Base-by-base conservation (phyloP, 306 rosid genomes). In the Cyamopsis tetragonoloba region DNA sequence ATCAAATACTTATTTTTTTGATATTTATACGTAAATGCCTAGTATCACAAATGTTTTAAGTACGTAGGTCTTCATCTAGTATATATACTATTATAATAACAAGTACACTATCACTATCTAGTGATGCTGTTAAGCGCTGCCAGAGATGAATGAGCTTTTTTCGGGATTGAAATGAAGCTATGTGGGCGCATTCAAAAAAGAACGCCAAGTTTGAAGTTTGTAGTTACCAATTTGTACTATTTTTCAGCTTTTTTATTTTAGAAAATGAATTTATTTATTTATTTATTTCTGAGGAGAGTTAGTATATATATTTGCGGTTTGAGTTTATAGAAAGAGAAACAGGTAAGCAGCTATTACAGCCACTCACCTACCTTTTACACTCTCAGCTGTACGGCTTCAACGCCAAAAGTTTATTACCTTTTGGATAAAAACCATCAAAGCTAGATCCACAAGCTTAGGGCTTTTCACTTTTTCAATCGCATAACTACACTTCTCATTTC, bases 321-420 rank as follows among this genome's bases (percentile, higher is more conserved):
- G 63, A 77, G 39, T 77, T 63, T 46, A 63, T 46, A 77, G 68
- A 57, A 14, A 22, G n/a, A 71, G 48, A 64, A 73, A 60, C 73
- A 71, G 72, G 57, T 77, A 65, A 70, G 71, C 49, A 32, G 77
- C 73, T 71, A 77, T 71, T 71, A 77, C 77, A 77, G 24, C 77
- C 69, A 63, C 73, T 37, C 81, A 77, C 69, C 81, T 35, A 77
- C 77, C 81, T 77, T 77, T 69, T 56, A 70, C 73, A 38, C 49
- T 56, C 59, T 27, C 0, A 26, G 73, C 0, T 35, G 73, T 63
- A 77, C 81, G 77, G 49, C 30, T 41, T 37, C 38, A 32, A 3
- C 56, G 46, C 39, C 64, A 17, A 54, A 27, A 27, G 2, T 10
- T 37, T 42, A 19, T 77, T 77, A 14, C 63, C 81, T 71, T 77